Conservation (phyloP, 1,284 basidiomycete species). For the Irpex rosettiformis region DNA sequence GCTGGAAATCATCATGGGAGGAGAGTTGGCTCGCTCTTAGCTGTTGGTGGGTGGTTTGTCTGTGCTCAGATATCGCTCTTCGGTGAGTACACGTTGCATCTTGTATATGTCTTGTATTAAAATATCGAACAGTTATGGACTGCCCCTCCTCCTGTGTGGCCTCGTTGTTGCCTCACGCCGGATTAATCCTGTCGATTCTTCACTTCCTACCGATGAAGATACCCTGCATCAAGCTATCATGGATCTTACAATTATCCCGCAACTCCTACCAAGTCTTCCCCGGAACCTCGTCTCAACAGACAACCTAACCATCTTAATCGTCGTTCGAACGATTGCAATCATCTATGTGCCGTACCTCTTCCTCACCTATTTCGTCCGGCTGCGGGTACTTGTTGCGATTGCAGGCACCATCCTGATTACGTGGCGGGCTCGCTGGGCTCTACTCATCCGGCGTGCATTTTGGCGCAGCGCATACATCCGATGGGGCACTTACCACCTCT, state of each 20-base stretch:
- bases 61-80: constrained; percentile 53
- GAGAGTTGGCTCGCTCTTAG: constrained; percentile 68
- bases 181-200: constrained; percentile 13
- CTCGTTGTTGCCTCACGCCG: constrained; percentile 31
- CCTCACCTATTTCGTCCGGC: constrained; percentile 51
- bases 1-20: constrained; percentile 63
- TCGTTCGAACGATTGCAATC: constrained; percentile 40
- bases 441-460: constrained; percentile 48
- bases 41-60: constrained; percentile 76
- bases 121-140: constrained; percentile 35
- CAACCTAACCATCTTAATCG: constrained; percentile 31
- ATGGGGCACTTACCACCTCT: constrained; percentile 48
- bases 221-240: constrained; percentile 53
- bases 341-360: constrained; percentile 64
- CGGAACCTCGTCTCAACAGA: constrained; percentile 18
- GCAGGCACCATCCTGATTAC: constrained; percentile 56
- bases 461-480: constrained; percentile 67
- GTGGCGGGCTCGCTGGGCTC: constrained; percentile 64
- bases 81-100: constrained; percentile 39
- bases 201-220: constrained; percentile 51
- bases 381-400: constrained; percentile 57
- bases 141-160: constrained; percentile 38
- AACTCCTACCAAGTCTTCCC: constrained; percentile 39
- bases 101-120: constrained; percentile 5
- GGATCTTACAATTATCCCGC: constrained; percentile 54